Base-by-base conservation (phyloP, 805 yeast species). In the Priceomyces melissophilus region DNA sequence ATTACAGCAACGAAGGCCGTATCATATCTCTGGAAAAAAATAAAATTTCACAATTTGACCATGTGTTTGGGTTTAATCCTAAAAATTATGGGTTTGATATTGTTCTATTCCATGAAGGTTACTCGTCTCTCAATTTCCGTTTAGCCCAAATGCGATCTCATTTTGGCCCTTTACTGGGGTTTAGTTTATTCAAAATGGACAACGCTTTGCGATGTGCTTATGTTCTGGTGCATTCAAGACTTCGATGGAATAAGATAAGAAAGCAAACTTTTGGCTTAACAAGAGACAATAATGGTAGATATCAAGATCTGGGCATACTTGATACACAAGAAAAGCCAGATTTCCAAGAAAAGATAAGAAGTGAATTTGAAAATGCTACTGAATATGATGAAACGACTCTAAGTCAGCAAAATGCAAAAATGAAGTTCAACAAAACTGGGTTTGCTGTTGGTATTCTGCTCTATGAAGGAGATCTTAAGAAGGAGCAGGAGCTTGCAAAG, bases 161-260 rank as follows among this genome's bases (percentile, higher is more conserved):
- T 36, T 56, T 46, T 35, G 69, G 69, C 2, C 68, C 69, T 1
- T 55, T 63, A 30, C 51, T 63, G 6, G 61, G 65, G 59, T 46
- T 57, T 4, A 47, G 66, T 4, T 45, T 64, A 6, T 49, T 59
- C 43, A 52, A 52, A 35, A 41, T 56, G 30, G 71, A 65, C 38
- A 47, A 50, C 10, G 63, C 48, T 4, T 30, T 50, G 23, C 37
- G 35, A 13, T 16, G 11, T 11, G 26, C 8, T n/a, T n/a, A 12
- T 27, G 12, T 11, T 14, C 23, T 28, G 5, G 11, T 5, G 38
- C 12, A 13, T 25, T 9, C 13, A 36, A 16, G 30, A 14, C 30
- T 11, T 10, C 38, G 6, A 13, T 8, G 11, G 14, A 7, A 5
- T 23, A 35, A 35, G 27, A 13, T 11, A 9, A 32, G 30, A 37